Conservation (phyloP, 129 eudicot genomes). For the Solidago caesia region DNA sequence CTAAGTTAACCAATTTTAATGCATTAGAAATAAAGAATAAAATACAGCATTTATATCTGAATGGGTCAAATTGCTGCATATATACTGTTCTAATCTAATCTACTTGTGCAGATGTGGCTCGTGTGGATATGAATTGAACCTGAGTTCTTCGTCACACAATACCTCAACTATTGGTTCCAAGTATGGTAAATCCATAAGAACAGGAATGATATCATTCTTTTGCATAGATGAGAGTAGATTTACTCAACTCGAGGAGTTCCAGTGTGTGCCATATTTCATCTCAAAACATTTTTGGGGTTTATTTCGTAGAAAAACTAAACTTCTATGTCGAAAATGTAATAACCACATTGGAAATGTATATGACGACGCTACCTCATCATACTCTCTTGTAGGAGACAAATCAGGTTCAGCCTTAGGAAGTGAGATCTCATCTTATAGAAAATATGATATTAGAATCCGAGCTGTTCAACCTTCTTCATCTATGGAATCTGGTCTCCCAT, state of each 20-base stretch:
- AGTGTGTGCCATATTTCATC: constrained; percentile 65
- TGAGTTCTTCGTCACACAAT: constrained; percentile 79
- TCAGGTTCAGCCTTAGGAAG: constrained; percentile 41
- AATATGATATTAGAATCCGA: constrained; percentile 74
- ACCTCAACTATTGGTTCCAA: constrained; percentile 83
- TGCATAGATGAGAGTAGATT: constrained; percentile 78
- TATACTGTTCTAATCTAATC: neutral
- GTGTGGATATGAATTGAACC: constrained; percentile 80
- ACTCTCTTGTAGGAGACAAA: constrained; percentile 45
- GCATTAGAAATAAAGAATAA: too few relatives aligned
- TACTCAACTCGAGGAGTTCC: constrained; percentile 58
- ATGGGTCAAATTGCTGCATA: too few relatives aligned
- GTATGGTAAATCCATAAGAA: constrained; percentile 82
- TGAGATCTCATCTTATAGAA: constrained; percentile 42
- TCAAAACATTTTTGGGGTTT: constrained; percentile 67
- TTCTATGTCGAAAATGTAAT: constrained; percentile 79
- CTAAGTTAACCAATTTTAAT: too few relatives aligned
- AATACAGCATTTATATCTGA: too few relatives aligned
- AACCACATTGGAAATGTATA: constrained; percentile 61
- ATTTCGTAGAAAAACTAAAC: constrained; percentile 60
- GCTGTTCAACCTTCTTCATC: constrained; percentile 73
- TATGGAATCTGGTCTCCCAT: constrained; percentile 41
- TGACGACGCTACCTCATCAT: constrained; percentile 42
- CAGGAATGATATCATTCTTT: constrained; percentile 71
- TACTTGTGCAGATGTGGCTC: constrained; percentile 73